Conservation (phyloP, 1,139 yeast species). For the Hyphopichia buzzinii region DNA sequence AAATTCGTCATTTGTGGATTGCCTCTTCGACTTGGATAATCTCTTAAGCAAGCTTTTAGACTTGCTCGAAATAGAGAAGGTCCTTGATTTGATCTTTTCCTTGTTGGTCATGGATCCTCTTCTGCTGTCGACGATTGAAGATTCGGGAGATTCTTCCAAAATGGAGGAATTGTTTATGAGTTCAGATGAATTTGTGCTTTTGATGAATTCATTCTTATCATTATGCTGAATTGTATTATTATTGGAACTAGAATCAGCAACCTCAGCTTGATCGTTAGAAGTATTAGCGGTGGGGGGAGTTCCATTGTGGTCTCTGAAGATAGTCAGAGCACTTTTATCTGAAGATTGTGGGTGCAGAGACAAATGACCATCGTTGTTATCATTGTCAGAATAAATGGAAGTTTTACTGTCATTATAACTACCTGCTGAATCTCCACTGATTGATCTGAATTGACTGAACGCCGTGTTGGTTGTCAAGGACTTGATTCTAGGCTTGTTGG, state of each 20-base stretch:
- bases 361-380: slow-evolving; percentile 1
- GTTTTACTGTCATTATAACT: slow-evolving; percentile 2
- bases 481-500: slow-evolving; percentile 18
- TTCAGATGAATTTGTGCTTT: not conserved
- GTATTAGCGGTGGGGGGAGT: slow-evolving; percentile 26
- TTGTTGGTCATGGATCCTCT: slow-evolving; percentile 6
- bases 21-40: slow-evolving; percentile 28
- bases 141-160: not conserved
- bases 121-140: not conserved
- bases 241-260: not conserved
- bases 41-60: slow-evolving; percentile 35
- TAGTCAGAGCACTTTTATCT: slow-evolving; percentile 15
- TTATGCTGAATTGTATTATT: not conserved
- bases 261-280: slow-evolving; percentile 11
- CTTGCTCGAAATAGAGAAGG: slow-evolving; percentile 25
- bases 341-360: slow-evolving; percentile 11
- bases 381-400: slow-evolving; percentile 5
- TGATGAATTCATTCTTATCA: not conserved
- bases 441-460: slow-evolving; percentile 36
- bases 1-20: slow-evolving; percentile 9
- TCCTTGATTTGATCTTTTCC: slow-evolving; percentile 21
- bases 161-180: not conserved
- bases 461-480: slow-evolving; percentile 43
- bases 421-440: not conserved
- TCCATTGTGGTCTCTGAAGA: slow-evolving; percentile 12